Evolutionary conservation across 1,284 basidiomycete species (phyloP).

Genomic region (Boletellus dicymbophilus): DNA sequence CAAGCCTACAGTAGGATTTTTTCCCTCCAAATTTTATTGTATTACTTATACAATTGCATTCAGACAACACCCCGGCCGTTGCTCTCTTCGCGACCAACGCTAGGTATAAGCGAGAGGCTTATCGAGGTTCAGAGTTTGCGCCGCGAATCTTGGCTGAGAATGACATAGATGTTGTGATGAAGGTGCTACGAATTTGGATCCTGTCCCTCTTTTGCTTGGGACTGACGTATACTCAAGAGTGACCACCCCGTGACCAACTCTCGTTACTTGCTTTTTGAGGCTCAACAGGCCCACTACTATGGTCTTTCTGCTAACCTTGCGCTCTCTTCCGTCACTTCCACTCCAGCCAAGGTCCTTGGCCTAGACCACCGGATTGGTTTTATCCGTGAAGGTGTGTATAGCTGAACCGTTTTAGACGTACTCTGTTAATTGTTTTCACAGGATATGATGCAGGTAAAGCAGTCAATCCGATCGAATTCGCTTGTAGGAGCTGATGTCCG

Average conservation of each 20-base stretch:
- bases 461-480: not conserved
- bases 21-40: not conserved
- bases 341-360: slow-evolving; percentile 77
- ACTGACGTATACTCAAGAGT: slow-evolving; percentile 44
- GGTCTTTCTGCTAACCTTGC: slow-evolving; percentile 61
- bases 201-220: not conserved
- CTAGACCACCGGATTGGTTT: slow-evolving; percentile 83
- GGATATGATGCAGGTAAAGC: slow-evolving; percentile 49
- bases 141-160: slow-evolving; percentile 77
- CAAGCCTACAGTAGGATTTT: slow-evolving; percentile 64
- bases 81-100: slow-evolving; percentile 72
- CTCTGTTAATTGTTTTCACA: slow-evolving; percentile 12
- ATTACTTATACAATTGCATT: not conserved
- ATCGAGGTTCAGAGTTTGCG: slow-evolving; percentile 85
- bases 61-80: slow-evolving; percentile 60
- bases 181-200: slow-evolving; percentile 44
- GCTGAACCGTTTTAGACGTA: slow-evolving; percentile 19
- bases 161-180: slow-evolving; percentile 77
- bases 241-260: slow-evolving; percentile 79
- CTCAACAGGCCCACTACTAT: slow-evolving; percentile 86
- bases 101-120: slow-evolving; percentile 86
- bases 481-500: not conserved
- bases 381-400: slow-evolving; percentile 55
- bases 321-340: slow-evolving; percentile 75
- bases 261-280: slow-evolving; percentile 80